phyloP scores from a whole-genome alignment of 371 early-diverging fungal genomes.

The Globomyces sp. region DNA sequence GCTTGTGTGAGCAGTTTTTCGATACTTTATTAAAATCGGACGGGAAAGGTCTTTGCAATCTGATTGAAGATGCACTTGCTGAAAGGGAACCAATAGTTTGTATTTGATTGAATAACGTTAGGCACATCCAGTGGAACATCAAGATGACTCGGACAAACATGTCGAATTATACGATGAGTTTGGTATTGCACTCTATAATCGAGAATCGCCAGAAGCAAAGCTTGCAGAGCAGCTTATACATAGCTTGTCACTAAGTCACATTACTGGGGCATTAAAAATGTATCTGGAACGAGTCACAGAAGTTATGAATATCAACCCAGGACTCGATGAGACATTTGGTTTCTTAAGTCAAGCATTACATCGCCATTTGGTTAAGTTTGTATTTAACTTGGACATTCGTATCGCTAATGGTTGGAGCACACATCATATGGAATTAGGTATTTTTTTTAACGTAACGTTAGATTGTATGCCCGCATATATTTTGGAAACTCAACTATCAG shows the following conservation, averaged over 20 bases:
- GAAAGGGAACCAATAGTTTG: slow-evolving; percentile 32
- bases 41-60: slow-evolving; percentile 25
- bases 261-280: slow-evolving; percentile 38
- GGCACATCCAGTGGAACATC: slow-evolving; percentile 18
- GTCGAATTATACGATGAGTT: slow-evolving; percentile 20
- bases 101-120: background rate
- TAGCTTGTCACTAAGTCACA: slow-evolving; percentile 32
- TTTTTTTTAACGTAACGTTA: background rate
- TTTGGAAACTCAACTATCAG: slow-evolving; percentile 1
- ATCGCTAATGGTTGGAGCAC: slow-evolving; percentile 1
- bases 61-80: slow-evolving; percentile 35
- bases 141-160: slow-evolving; percentile 14
- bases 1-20: slow-evolving; percentile 43
- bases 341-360: slow-evolving; percentile 15
- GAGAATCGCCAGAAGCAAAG: background rate
- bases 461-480: slow-evolving; percentile 9
- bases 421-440: slow-evolving; percentile 6
- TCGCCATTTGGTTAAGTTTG: background rate
- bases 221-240: slow-evolving; percentile 27
- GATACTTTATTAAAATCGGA: slow-evolving; percentile 41
- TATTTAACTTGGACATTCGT: slow-evolving; percentile 7
- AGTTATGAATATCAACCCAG: slow-evolving; percentile 17
- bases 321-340: slow-evolving; percentile 17
- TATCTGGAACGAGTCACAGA: slow-evolving; percentile 42
- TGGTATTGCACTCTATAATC: slow-evolving; percentile 7